These are phyloP conservation scores for Diplotaxis tenuifolia DNA, from an alignment of 345 rosid species.

Conservation along the genomic window DNA sequence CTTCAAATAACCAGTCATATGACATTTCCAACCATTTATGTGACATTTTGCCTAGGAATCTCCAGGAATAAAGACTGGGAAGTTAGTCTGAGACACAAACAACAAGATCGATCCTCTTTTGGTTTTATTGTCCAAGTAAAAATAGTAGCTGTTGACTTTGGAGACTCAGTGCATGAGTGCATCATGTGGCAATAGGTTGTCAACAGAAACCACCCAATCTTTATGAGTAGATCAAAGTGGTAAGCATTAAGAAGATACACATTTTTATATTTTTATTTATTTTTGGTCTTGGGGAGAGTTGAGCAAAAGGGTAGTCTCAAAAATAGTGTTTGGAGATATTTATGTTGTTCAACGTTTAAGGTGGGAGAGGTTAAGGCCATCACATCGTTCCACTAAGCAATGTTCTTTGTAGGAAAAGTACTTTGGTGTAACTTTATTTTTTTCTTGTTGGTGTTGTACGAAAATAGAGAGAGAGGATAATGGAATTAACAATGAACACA, in stretches of 20 bases:
- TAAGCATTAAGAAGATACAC: slow-evolving; percentile 29
- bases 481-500: slow-evolving; percentile 32
- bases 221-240: slow-evolving; percentile 32
- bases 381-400: slow-evolving; percentile 37
- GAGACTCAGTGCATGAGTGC: background rate
- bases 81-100: slow-evolving; percentile 10
- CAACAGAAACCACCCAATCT: slow-evolving; percentile 14
- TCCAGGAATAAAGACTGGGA: background rate
- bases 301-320: slow-evolving; percentile 19
- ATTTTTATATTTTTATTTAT: background rate
- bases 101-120: background rate
- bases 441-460: slow-evolving; percentile 12
- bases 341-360: slow-evolving; percentile 35
- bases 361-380: slow-evolving; percentile 39
- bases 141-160: slow-evolving; percentile 25
- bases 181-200: slow-evolving; percentile 8
- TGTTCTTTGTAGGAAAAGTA: slow-evolving; percentile 37
- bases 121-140: slow-evolving; percentile 20
- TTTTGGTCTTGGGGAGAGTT: background rate
- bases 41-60: background rate
- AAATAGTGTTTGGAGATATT: slow-evolving; percentile 25
- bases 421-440: slow-evolving; percentile 23
- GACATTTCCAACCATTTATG: background rate
- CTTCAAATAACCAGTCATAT: background rate
- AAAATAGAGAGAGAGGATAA: slow-evolving; percentile 18